Evolutionary conservation across 2,329 filamentous ascomycete species (phyloP).

Genomic region (Scedosporium apiospermum): DNA sequence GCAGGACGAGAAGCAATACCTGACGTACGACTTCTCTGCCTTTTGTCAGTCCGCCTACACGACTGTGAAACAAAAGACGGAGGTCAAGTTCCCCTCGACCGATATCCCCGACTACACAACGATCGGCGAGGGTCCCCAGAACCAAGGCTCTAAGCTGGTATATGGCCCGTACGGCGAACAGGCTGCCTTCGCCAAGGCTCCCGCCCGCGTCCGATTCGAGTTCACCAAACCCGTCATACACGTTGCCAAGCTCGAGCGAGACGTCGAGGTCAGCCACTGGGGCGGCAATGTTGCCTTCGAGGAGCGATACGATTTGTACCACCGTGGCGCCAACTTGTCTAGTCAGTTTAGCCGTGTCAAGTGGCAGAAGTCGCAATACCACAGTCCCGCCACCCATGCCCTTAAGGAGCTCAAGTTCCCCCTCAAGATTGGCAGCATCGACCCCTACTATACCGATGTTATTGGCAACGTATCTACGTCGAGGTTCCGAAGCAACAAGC

Average conservation of each 20-base stretch:
- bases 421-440: conserved; percentile 66
- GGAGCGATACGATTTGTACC: conserved; percentile 81
- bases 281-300: conserved; percentile 93
- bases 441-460: conserved; percentile 90
- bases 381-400: conserved; percentile 66
- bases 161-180: conserved; percentile 85
- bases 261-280: conserved; percentile 96
- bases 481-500: conserved; percentile 66
- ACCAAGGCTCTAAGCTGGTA: conserved; percentile 74
- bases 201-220: conserved; percentile 78
- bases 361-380: conserved; percentile 65
- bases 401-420: conserved; percentile 76
- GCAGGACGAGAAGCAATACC: conserved; percentile 82
- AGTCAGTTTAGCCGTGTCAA: conserved; percentile 67
- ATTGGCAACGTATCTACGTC: conserved; percentile 97
- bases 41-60: conserved; percentile 77
- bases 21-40: conserved; percentile 76
- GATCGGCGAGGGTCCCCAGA: conserved; percentile 62
- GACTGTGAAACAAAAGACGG: conserved; percentile 92
- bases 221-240: conserved; percentile 88
- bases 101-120: conserved; percentile 81
- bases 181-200: conserved; percentile 64
- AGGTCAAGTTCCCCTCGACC: conserved; percentile 74
- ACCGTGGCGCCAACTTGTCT: conserved; percentile 72
- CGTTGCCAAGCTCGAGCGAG: conserved; percentile 70